These are phyloP conservation scores for Amylocarpus encephaloides DNA, from an alignment of 2,329 filamentous ascomycete genomes.

Conservation along the genomic window DNA sequence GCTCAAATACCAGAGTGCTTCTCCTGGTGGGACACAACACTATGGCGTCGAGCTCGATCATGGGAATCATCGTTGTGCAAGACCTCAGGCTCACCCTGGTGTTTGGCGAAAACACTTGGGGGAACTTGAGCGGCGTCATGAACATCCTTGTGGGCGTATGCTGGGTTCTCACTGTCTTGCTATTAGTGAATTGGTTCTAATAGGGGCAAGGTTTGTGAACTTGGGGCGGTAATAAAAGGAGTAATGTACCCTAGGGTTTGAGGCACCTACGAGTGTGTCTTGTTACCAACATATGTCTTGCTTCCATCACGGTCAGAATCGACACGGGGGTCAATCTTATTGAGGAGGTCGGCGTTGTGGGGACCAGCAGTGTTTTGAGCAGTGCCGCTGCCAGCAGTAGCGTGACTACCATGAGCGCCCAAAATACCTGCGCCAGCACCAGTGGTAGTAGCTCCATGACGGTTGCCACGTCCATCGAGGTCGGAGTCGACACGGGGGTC, in stretches of 20 bases:
- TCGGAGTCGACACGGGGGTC: constrained; percentile 49
- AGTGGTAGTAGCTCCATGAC: constrained; percentile 21
- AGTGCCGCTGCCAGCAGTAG: constrained; percentile 28
- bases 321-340: constrained; percentile 42
- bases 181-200: not conserved
- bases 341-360: constrained; percentile 46
- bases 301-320: constrained; percentile 50
- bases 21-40: constrained; percentile 42
- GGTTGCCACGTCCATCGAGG: constrained; percentile 37
- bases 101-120: constrained; percentile 9
- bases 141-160: not conserved
- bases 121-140: constrained; percentile 9
- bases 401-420: constrained; percentile 30
- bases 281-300: constrained; percentile 49
- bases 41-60: constrained; percentile 42
- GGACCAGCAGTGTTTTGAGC: constrained; percentile 43
- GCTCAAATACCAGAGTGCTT: constrained; percentile 28
- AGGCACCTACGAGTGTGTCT: constrained; percentile 35
- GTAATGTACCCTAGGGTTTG: not conserved
- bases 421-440: constrained; percentile 18
- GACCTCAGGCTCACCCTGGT: constrained; percentile 7
- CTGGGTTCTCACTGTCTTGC: not conserved
- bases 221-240: not conserved
- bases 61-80: constrained; percentile 26
- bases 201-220: not conserved